Evolutionary conservation across 192 early-diverging fungal species (phyloP).

Genomic region (Neocallimastix lanati): DNA sequence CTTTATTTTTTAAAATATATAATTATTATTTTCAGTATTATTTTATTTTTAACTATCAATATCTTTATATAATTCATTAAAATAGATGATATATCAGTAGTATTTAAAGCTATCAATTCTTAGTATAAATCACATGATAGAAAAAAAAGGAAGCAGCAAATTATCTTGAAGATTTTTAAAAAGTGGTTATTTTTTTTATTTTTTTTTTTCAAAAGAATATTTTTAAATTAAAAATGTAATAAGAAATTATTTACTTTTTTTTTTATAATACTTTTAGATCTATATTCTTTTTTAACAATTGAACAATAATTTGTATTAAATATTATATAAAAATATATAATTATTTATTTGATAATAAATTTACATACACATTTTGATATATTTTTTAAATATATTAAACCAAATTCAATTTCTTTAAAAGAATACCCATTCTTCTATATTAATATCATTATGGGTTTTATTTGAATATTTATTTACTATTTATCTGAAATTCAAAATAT

Average conservation of each 20-base stretch:
- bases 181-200: constrained; percentile 10
- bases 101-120: neutral
- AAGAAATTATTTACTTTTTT: too few species aligned
- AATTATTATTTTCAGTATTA: too few species aligned
- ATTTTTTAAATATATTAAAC: constrained; percentile 34
- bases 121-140: neutral
- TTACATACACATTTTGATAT: constrained; percentile 35
- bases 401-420: constrained; percentile 17
- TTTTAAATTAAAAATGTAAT: too few species aligned
- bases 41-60: too few species aligned
- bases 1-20: too few species aligned
- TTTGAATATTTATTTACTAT: constrained; percentile 30
- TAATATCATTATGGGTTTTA: constrained; percentile 56
- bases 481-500: constrained; percentile 24
- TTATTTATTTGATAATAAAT: constrained; percentile 6
- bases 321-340: too few species aligned
- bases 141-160: constrained; percentile 37
- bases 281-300: too few species aligned
- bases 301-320: too few species aligned
- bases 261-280: too few species aligned
- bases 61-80: neutral
- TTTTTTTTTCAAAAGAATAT: too few species aligned
- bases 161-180: constrained; percentile 76
- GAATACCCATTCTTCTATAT: constrained; percentile 42
- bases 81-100: neutral